These are phyloP conservation scores for Phialophora chinensis DNA, from an alignment of 2,329 filamentous ascomycete genomes.

Conservation along the genomic window DNA sequence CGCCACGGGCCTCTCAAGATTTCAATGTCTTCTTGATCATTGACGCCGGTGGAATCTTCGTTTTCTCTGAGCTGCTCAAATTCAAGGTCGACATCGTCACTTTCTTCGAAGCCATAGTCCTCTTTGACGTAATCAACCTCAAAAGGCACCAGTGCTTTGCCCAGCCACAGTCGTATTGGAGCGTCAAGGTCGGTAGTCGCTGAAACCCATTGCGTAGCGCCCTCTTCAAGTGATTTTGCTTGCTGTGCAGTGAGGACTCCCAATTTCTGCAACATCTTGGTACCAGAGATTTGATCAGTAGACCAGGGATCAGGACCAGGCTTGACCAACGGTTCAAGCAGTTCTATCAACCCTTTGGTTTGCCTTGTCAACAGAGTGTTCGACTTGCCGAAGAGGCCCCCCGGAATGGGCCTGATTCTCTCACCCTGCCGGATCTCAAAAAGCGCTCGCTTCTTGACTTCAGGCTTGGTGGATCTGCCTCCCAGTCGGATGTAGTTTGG, in stretches of 20 bases:
- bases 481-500: conserved; percentile 70
- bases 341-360: conserved; percentile 47
- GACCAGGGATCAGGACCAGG: conserved; percentile 55
- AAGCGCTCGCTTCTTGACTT: conserved; percentile 70
- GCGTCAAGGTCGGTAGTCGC: conserved; percentile 43
- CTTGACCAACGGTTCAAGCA: conserved; percentile 52
- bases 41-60: conserved; percentile 61
- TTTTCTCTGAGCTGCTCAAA: conserved; percentile 66
- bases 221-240: conserved; percentile 63
- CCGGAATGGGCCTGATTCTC: conserved; percentile 45
- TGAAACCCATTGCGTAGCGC: conserved; percentile 53
- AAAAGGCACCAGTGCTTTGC: conserved; percentile 56
- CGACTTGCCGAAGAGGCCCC: conserved; percentile 50
- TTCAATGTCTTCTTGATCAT: conserved; percentile 62
- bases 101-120: conserved; percentile 60
- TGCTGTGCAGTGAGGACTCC: conserved; percentile 69
- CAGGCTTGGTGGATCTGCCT: conserved; percentile 69
- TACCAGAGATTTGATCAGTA: conserved; percentile 45
- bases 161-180: conserved; percentile 63
- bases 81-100: conserved; percentile 64
- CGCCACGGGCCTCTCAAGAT: conserved; percentile 56
- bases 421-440: conserved; percentile 62
- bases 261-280: conserved; percentile 56
- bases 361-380: conserved; percentile 52
- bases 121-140: conserved; percentile 54